Evolutionary conservation across 176 grass and related monocot species (phyloP).

Genomic region (Alopecurus myosuroides): DNA sequence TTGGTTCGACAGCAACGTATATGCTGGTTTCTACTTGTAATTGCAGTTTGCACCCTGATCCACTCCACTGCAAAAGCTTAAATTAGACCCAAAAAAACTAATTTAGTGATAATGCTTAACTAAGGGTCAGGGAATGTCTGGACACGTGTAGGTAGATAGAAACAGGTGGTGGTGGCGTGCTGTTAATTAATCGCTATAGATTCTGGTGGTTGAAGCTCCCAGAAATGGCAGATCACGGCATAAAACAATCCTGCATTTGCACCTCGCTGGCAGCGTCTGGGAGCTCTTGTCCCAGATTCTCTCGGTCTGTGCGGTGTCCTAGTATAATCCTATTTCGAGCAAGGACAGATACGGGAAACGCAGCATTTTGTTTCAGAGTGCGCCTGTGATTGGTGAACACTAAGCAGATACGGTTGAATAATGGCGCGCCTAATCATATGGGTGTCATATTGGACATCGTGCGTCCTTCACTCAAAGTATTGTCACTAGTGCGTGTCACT

Average conservation of each 20-base stretch:
- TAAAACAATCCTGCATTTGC: conserved; percentile 21
- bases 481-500: not conserved
- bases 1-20: not conserved
- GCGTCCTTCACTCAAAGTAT: not conserved
- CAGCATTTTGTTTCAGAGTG: too few species aligned
- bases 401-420: conserved; percentile 3
- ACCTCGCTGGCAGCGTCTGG: not conserved
- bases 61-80: not conserved
- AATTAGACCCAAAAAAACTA: too few species aligned
- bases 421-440: conserved; percentile 3
- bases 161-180: not conserved
- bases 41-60: not conserved
- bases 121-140: conserved; percentile 31
- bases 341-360: not conserved
- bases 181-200: conserved; percentile 40
- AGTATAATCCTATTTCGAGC: not conserved
- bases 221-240: not conserved
- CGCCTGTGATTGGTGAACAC: not conserved
- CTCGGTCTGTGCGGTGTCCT: not conserved
- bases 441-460: not conserved
- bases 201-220: conserved; percentile 10
- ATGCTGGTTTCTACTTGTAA: not conserved
- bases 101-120: too few species aligned
- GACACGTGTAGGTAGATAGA: not conserved
- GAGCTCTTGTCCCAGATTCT: not conserved